Conservation (phyloP, 495 filamentous ascomycete genomes). For the Chaetomium tenue region DNA sequence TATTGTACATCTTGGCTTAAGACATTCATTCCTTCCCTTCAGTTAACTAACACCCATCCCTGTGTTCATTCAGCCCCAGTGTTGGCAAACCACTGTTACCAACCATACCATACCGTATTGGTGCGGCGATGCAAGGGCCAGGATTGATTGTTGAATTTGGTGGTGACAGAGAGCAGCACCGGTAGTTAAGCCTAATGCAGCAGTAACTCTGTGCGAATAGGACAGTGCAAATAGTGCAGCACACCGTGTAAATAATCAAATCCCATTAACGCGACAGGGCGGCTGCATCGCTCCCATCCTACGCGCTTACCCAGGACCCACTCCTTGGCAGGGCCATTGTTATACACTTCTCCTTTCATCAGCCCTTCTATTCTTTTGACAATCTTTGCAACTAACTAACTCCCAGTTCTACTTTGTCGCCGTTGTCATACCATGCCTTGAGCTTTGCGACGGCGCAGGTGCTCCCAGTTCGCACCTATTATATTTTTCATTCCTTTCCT, state of each 20-base stretch:
- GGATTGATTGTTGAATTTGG: too few species aligned
- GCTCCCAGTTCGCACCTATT: neutral
- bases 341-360: neutral
- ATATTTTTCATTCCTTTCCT: conserved; percentile 4
- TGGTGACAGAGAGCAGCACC: too few species aligned
- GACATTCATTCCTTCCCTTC: too few species aligned
- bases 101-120: neutral
- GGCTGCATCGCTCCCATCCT: neutral
- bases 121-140: neutral
- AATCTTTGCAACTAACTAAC: neutral
- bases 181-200: too few species aligned
- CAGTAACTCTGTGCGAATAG: too few species aligned
- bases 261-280: neutral
- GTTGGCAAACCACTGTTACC: neutral
- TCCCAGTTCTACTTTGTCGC: neutral
- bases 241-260: too few species aligned
- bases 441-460: conserved; percentile 6
- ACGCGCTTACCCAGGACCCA: neutral
- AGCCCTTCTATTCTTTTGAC: conserved; percentile 6
- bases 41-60: neutral
- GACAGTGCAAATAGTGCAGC: too few species aligned
- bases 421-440: conserved; percentile 19
- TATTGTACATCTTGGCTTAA: too few species aligned
- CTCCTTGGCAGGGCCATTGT: neutral
- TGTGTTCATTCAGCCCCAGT: neutral